Evolutionary conservation across 257 asterid species (phyloP), one percentile per base, ranked within the genome.

Genomic region (Echium plantagineum): DNA sequence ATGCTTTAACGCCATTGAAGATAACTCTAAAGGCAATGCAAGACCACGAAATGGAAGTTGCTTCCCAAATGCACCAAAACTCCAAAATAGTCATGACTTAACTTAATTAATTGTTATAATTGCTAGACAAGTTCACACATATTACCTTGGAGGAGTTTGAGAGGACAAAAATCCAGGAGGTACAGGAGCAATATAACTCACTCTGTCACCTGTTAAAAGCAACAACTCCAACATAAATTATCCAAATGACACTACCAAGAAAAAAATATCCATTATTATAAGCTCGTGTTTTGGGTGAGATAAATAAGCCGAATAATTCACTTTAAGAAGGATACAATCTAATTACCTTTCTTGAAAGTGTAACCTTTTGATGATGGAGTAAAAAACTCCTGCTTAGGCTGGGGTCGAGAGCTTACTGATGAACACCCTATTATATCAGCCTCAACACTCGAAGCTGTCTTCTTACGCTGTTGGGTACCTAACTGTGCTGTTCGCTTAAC

Each of bases 361-460:
- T 75, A 83, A 71, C 66, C 77, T 70, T 82, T 83, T 30, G 96
- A 85, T 55, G 95, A 74, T 57, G 90, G 90, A 64, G 94, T 82
- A 63, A 94, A 85, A 19, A 80, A 81, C 81, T 85, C 98, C 79
- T 79, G 94, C 86, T 82, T 87, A 59, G 91, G 95, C 75, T 63
- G 89, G 62, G 78, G 81, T 21, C 67, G 81, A 69, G 94, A 72
- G 69, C 76, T 70, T 63, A 81, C 38, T 28, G 81, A 64, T 63
- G 89, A 80, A 58, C 83, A 80, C 52, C 89, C 82, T 20, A 89
- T 74, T 31, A 81, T 77, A 67, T 75, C 85, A 66, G 94, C 87
- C 77, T 85, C 96, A 61, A 81, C 84, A 71, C 88, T 79, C 52
- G 95, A 80, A 52, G 83, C 63, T 21, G 96, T 87, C 64, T 80